Evolutionary conservation across 2,329 filamentous ascomycete genomes (phyloP), one percentile per base, ranked within the genome.

Genomic region (Colletotrichum destructivum): DNA sequence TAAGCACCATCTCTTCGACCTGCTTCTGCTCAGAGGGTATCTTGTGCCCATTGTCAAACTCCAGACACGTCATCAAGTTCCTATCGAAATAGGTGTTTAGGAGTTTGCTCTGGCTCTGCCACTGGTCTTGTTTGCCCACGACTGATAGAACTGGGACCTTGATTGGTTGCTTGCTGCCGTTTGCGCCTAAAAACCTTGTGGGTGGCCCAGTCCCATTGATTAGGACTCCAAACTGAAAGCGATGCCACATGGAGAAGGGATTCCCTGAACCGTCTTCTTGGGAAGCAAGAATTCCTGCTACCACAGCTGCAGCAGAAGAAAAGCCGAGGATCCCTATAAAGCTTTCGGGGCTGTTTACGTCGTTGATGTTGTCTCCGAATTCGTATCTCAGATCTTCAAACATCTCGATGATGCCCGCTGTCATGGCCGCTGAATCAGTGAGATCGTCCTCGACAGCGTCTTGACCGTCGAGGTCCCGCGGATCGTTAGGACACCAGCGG

Each of bases 31-130:
- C 54, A 7, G 63, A 40, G 3, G 63, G 63, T n/a, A 66, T n/a
- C 35, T 60, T 66, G 44, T 66, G 63, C 6, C n/a, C 54, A 31
- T 66, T 66, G 26, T 66, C 46, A 16, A 66, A 66, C 44, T 66
- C 63, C 44, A 66, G 31, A 15, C 44, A 51, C 4, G 31, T 66
- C 11, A 51, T 0, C 15, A 13, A 2, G 3, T 51, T 15, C 11
- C 46, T 8, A 5, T 46, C 35, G 15, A 66, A 66, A 21, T 18
- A 60, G 16, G 2, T n/a, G 16, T 16, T 21, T 12, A 66, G 46
- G 2, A 16, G 42, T 11, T 21, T 52, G 35, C 54, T 66, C 6
- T 60, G 42, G 18, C 54, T n/a, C 35, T 66, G 54, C 63, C 63
- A 66, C 13, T 21, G 63, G 16, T 66, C 63, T 15, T 42, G 44